Conservation (phyloP, 345 rosid genomes). For the Euphorbia lathyris region DNA sequence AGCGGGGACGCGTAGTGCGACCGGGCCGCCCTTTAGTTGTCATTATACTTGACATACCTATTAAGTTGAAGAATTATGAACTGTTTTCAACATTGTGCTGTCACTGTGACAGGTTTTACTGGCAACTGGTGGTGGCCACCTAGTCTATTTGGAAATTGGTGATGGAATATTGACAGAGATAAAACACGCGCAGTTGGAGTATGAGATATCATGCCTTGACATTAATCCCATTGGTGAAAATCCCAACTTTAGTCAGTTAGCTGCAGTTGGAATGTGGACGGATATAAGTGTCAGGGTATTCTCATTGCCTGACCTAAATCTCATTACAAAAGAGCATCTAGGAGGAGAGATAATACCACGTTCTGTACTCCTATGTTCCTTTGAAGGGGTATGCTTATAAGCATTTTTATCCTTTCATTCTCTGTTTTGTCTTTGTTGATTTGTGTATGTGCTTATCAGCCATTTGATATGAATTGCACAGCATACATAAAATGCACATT, state of each 20-base stretch:
- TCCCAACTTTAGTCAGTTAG: conserved; percentile 70
- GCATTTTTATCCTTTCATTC: neutral
- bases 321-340: conserved; percentile 72
- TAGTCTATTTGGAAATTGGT: conserved; percentile 88
- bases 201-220: conserved; percentile 93
- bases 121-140: conserved; percentile 96
- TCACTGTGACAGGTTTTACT: conserved; percentile 59
- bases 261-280: conserved; percentile 99
- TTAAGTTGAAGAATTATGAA: conserved; percentile 2
- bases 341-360: conserved; percentile 98
- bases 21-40: too few species aligned
- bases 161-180: conserved; percentile 67
- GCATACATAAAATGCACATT: neutral
- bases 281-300: conserved; percentile 83
- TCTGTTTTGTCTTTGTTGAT: neutral
- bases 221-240: conserved; percentile 82
- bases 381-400: conserved; percentile 78
- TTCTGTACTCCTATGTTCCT: conserved; percentile 83
- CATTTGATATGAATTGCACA: neutral
- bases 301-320: conserved; percentile 76
- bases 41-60: neutral
- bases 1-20: too few species aligned
- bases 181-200: conserved; percentile 69
- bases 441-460: neutral
- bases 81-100: neutral